Evolutionary conservation across 169 alveolate species (phyloP), one percentile per base, ranked within the genome.

Genomic region (Eimeria tenella): DNA sequence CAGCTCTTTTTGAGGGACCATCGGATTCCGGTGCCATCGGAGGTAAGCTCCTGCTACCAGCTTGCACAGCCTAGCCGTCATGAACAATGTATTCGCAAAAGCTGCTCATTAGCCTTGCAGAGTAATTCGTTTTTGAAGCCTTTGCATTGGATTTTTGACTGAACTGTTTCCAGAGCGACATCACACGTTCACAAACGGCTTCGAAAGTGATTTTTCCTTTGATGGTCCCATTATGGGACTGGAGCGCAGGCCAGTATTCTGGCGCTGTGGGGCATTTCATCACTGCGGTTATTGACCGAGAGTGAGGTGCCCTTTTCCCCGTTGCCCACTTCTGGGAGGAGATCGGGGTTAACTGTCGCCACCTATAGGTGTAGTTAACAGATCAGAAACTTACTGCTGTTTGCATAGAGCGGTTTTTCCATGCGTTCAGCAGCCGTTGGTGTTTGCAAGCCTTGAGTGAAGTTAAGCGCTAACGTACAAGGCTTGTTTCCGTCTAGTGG

Each of bases 281-380:
- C 68, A 21, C n/a, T 53, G 87, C 68, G 11, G 87, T 79, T 49
- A 79, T 79, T 42, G 71, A 79, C 23, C 87, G 87, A 6, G 21
- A 4, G 87, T 79, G 87, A 79, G 87, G 13, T 50, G 23, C 60
- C 11, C 19, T 25, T 55, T 23, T 15, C 25, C 42, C 42, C 42
- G 42, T 31, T 31, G 42, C 2, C 42, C 42, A 31, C 2, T 31
- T 31, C 2, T 31, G 42, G 42, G 42, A 31, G 42, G 42, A 31
- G 42, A 31, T 31, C 2, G 42, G 42, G 42, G 42, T 31, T 31
- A 31, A 31, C 42, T 31, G 42, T 31, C 42, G 42, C 42, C 42
- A 31, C 42, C 42, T 2, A 31, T 58, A 17, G 68, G 21, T 58
- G 68, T 58, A 58, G 68, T 58, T 10, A 1, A 58, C 21, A 1